phyloP scores from a whole-genome alignment of 1,284 basidiomycete genomes.

The Polyporus tsugae region DNA sequence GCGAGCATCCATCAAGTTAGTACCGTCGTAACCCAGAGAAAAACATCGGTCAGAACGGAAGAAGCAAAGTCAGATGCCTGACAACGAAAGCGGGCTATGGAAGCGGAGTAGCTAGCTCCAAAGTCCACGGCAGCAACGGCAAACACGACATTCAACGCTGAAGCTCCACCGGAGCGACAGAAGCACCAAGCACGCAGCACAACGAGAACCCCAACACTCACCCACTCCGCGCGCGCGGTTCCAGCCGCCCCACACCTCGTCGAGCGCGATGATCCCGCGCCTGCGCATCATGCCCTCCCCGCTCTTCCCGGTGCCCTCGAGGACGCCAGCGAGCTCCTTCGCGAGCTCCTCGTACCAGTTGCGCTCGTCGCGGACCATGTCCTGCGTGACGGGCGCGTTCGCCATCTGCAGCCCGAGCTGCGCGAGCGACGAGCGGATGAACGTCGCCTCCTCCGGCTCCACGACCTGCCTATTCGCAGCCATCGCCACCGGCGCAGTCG shows the following conservation, averaged over 20 bases:
- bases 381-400: constrained; percentile 85
- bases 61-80: background rate
- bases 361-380: constrained; percentile 89
- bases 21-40: background rate
- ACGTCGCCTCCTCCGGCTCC: constrained; percentile 83
- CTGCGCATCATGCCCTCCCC: constrained; percentile 68
- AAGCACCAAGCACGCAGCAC: constrained; percentile 3
- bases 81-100: background rate
- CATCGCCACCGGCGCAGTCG: background rate
- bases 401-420: constrained; percentile 85
- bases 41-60: background rate
- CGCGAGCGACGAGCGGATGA: constrained; percentile 89
- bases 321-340: constrained; percentile 80
- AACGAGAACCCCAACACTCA: constrained; percentile 48
- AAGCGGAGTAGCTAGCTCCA: background rate
- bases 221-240: constrained; percentile 94
- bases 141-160: background rate
- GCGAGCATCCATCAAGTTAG: constrained; percentile 16
- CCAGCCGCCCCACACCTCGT: constrained; percentile 98
- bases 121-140: background rate
- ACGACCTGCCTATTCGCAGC: constrained; percentile 29
- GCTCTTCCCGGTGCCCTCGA: constrained; percentile 59
- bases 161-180: constrained; percentile 3
- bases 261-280: constrained; percentile 86
- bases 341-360: constrained; percentile 87